These are phyloP conservation scores for Persicaria tinctoria DNA, from an alignment of 148 eudicot genomes.

Conservation along the genomic window DNA sequence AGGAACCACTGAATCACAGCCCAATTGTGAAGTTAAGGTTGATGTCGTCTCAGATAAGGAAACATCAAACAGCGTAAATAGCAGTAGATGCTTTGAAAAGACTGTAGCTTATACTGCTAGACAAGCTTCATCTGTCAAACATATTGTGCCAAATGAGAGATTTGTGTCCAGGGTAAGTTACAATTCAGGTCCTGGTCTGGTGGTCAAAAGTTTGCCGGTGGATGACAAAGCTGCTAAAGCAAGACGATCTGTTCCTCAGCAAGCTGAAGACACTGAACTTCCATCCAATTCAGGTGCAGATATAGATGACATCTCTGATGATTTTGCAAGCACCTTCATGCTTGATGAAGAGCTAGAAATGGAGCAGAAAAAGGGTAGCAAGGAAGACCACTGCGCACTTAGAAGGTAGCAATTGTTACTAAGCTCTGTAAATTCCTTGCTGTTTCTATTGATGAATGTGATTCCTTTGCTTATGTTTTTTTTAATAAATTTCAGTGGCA, in stretches of 20 bases:
- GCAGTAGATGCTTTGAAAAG: slow-evolving; percentile 18
- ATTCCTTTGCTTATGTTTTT: neutral
- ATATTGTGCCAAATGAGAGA: slow-evolving; percentile 17
- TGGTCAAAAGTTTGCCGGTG: slow-evolving; percentile 3
- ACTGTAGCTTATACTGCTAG: slow-evolving; percentile 16
- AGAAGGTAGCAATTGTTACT: slow-evolving; percentile 38
- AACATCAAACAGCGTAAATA: slow-evolving; percentile 11
- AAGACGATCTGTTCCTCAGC: slow-evolving; percentile 17
- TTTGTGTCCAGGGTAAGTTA: slow-evolving; percentile 16
- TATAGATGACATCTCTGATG: slow-evolving; percentile 44
- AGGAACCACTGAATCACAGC: slow-evolving; percentile 16
- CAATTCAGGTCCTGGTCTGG: slow-evolving; percentile 13
- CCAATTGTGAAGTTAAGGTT: slow-evolving; percentile 18
- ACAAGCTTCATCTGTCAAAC: slow-evolving; percentile 20
- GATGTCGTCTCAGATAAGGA: slow-evolving; percentile 17
- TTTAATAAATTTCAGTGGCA: neutral
- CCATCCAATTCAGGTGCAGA: slow-evolving; percentile 24
- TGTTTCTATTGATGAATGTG: neutral
- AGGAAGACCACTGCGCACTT: slow-evolving; percentile 27
- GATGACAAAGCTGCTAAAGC: slow-evolving; percentile 18
- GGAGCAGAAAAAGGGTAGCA: slow-evolving; percentile 36
- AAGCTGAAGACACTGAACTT: slow-evolving; percentile 17
- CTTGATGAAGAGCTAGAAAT: slow-evolving; percentile 92
- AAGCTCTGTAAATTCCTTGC: neutral
- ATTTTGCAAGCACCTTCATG: slow-evolving; percentile 69